Conservation (phyloP, 2,329 filamentous ascomycete genomes). For the Alternaria angustiovoidea region DNA sequence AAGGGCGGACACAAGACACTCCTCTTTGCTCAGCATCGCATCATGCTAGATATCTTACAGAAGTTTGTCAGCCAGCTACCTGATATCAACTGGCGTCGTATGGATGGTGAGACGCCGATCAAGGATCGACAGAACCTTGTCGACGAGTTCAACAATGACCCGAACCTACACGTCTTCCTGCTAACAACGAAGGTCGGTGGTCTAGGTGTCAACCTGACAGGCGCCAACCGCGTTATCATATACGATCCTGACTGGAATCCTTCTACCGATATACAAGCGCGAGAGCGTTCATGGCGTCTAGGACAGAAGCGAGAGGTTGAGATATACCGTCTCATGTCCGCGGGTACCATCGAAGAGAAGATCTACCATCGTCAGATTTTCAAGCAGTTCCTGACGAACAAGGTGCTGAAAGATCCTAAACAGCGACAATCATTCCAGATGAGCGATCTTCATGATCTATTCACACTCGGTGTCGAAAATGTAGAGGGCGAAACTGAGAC, state of each 20-base stretch:
- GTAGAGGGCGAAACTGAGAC: constrained; percentile 78
- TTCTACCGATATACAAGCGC: constrained; percentile 92
- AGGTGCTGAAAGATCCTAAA: constrained; percentile 92
- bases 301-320: constrained; percentile 95
- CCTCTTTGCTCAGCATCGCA: constrained; percentile 89
- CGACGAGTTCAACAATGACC: constrained; percentile 87
- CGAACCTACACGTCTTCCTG: constrained; percentile 83
- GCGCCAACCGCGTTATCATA: constrained; percentile 94
- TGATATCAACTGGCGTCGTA: constrained; percentile 79
- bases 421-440: constrained; percentile 91
- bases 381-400: constrained; percentile 97
- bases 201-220: constrained; percentile 91
- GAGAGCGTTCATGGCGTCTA: constrained; percentile 93
- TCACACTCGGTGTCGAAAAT: constrained; percentile 74
- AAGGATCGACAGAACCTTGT: constrained; percentile 89
- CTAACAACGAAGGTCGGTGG: constrained; percentile 96
- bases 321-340: constrained; percentile 97
- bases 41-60: constrained; percentile 95
- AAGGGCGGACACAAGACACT: constrained; percentile 92
- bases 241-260: constrained; percentile 99
- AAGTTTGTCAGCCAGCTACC: constrained; percentile 74
- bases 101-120: constrained; percentile 93
- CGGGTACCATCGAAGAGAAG: constrained; percentile 98
- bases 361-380: constrained; percentile 99
- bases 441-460: constrained; percentile 89